Percentiles rank a stretch among this genome's conserved stretches.
phyloP scores from a whole-genome alignment of 2,329 filamentous ascomycete genomes.

The Trichoderma sp. region DNA sequence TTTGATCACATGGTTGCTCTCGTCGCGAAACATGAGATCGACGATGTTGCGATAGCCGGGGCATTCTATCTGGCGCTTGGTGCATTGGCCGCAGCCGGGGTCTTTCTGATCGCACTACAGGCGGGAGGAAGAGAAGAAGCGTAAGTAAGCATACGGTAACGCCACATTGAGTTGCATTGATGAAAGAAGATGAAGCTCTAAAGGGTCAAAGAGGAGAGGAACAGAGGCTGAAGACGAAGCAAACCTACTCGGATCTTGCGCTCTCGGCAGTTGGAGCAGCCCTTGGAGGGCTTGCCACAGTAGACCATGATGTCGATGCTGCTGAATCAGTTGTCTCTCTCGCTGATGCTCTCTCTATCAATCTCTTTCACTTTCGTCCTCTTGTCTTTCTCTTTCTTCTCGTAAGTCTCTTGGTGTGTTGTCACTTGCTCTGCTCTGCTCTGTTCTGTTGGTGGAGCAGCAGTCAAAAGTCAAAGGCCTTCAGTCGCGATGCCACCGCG shows the following conservation, averaged over 20 bases:
- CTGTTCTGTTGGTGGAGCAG: background rate
- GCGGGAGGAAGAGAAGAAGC: background rate
- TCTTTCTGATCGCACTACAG: slow-evolving; percentile 52
- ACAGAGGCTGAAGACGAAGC: background rate
- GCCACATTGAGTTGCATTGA: background rate
- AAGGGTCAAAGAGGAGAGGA: background rate
- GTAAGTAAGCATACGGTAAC: background rate
- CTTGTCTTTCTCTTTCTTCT: background rate
- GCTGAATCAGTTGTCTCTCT: background rate
- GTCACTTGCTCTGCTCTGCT: background rate
- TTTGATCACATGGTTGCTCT: slow-evolving; percentile 54
- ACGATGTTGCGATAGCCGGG: slow-evolving; percentile 56
- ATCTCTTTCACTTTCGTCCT: background rate
- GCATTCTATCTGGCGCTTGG: slow-evolving; percentile 50
- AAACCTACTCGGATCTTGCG: slow-evolving; percentile 55
- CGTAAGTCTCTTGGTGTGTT: background rate
- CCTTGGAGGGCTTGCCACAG: slow-evolving; percentile 57
- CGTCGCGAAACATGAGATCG: slow-evolving; percentile 58
- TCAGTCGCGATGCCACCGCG: background rate
- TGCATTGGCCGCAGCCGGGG: slow-evolving; percentile 54
- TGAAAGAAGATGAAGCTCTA: background rate
- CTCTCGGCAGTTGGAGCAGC: slow-evolving; percentile 54
- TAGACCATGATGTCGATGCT: slow-evolving; percentile 50
- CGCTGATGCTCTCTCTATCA: background rate
- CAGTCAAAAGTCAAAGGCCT: background rate